Evolutionary conservation across 257 asterid species (phyloP), one percentile per base, ranked within the genome.

Genomic region (Vinca minor): DNA sequence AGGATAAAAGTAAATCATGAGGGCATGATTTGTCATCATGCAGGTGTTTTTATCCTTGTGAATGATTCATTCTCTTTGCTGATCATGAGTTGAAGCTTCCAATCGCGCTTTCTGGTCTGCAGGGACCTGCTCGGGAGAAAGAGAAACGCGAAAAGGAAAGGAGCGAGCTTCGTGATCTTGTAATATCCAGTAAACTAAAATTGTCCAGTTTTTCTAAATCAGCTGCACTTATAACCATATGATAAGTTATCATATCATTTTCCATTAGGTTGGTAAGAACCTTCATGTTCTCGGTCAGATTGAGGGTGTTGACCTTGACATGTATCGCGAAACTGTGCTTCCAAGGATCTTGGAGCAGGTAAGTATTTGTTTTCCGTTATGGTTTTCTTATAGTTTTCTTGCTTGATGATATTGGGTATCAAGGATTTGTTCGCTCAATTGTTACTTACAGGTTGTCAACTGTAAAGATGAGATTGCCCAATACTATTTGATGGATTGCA

Each of bases 391-490:
- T n/a, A n/a, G n/a, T n/a, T n/a, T n/a, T n/a, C n/a, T n/a, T n/a
- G n/a, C n/a, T n/a, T n/a, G n/a, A n/a, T n/a, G n/a, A n/a, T 39
- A 41, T n/a, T 20, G 21, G 39, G 38, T 54, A 52, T 34, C 26
- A 44, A 62, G 50, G 67, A 47, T 50, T 62, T 56, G 63, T 26
- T 31, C 15, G 34, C 28, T 47, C 65, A 17, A 61, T 58, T 59
- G 34, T 72, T 76, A 52, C 57, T 69, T 61, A 5, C 72, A 93
- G 99, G 94, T 93, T 65, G 97, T 93, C 74, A 93, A 93, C 75
- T 93, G 99, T 81, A 93, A 93, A 82, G 99, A 93, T 73, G 97
- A 89, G 78, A 79, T 93, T 63, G 97, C 99, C 3, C 99, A 93
- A 65, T 85, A 75, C 74, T 93, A 93, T 78, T 78, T 93, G 86